phyloP scores from a whole-genome alignment of 139 green algal genomes.

The Tetraselmis striata region DNA sequence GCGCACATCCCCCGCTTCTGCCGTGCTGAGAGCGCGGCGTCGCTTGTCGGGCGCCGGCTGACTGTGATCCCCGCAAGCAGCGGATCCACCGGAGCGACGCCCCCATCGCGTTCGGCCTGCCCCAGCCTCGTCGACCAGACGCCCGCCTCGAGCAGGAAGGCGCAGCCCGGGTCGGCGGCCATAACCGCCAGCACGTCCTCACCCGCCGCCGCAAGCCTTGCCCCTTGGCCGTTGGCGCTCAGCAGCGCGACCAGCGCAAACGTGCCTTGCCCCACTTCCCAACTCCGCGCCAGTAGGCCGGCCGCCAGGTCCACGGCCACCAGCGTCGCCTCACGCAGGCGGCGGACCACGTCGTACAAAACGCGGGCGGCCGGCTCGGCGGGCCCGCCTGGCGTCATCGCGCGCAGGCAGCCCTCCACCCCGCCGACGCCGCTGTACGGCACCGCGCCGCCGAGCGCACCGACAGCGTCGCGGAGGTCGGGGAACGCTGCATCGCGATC shows the following conservation, averaged over 20 bases:
- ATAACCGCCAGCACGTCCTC: not conserved
- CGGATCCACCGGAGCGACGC: not conserved
- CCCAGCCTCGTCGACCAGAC: not conserved
- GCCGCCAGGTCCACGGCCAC: not conserved
- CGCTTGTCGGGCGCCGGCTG: not conserved
- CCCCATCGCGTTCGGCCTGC: not conserved
- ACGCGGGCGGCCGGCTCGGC: not conserved
- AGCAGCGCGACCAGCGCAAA: not conserved
- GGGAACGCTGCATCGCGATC: not conserved
- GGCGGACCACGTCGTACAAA: not conserved
- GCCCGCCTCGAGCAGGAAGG: not conserved
- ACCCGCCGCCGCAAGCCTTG: not conserved
- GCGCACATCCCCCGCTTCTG: not conserved
- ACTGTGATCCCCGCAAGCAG: not conserved
- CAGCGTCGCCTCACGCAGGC: not conserved
- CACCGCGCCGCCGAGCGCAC: not conserved
- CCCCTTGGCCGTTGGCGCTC: not conserved
- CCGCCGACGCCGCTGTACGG: not conserved
- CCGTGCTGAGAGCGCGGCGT: not conserved
- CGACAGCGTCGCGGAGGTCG: not conserved
- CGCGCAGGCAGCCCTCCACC: not conserved
- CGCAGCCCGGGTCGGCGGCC: not conserved
- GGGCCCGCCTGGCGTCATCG: not conserved
- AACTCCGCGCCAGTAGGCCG: not conserved
- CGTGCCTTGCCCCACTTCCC: not conserved